Percentiles rank a stretch among this genome's conserved stretches.
phyloP scores from a whole-genome alignment of 352 stramenopile genomes.

The Salisapilia sapeloensis region DNA sequence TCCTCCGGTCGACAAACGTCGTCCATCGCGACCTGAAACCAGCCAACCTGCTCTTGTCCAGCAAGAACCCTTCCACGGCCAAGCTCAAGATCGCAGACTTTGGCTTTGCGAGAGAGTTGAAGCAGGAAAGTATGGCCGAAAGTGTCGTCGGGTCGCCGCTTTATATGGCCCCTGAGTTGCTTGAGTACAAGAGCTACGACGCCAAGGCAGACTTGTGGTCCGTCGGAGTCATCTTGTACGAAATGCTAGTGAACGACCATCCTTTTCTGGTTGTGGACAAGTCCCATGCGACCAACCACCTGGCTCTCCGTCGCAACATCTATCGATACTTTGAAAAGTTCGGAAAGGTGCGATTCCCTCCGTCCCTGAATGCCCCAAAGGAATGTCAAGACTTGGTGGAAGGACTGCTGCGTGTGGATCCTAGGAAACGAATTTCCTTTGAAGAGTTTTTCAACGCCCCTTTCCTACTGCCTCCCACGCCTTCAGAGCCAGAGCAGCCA shows the following conservation, averaged over 20 bases:
- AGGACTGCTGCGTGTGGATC: conserved; percentile 38
- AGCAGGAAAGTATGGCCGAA: conserved; percentile 56
- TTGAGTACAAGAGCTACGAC: conserved; percentile 78
- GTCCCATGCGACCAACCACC: conserved; percentile 57
- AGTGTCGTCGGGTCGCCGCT: conserved; percentile 65
- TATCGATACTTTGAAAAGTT: conserved; percentile 56
- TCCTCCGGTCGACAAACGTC: conserved; percentile 56
- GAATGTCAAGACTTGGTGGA: conserved; percentile 49
- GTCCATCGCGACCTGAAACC: conserved; percentile 66
- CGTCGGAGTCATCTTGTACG: conserved; percentile 67
- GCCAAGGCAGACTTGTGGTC: conserved; percentile 70
- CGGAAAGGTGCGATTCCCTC: conserved; percentile 24
- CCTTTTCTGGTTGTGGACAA: conserved; percentile 64
- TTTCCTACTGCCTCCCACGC: conserved; percentile 41
- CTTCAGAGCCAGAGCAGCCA: conserved; percentile 9
- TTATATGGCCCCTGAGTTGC: conserved; percentile 63
- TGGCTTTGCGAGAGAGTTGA: conserved; percentile 47
- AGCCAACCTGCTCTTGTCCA: conserved; percentile 55
- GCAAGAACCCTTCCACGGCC: conserved; percentile 32
- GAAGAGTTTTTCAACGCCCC: conserved; percentile 56
- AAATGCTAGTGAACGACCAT: conserved; percentile 72
- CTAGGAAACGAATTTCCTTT: conserved; percentile 51
- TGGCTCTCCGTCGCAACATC: conserved; percentile 59
- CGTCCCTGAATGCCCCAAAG: conserved; percentile 27
- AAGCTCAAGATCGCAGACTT: conserved; percentile 77